A percentile compares a stretch with the other conserved stretches of the same genome.
Conservation (phyloP, 148 eudicot genomes). For the Drosera capensis region DNA sequence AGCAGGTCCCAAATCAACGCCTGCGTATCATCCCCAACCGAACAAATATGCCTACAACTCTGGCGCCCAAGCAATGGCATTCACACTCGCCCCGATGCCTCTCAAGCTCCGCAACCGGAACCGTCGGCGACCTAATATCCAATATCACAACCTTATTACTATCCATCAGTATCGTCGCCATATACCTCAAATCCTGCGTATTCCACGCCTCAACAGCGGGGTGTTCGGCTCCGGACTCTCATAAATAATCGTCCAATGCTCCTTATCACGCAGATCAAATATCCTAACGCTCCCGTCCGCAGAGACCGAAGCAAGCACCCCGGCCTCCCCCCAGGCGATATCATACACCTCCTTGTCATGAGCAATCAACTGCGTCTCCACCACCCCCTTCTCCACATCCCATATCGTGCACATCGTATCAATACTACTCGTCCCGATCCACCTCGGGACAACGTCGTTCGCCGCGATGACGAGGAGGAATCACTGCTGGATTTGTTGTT, state of each 20-base stretch:
- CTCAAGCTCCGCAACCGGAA: slow-evolving; percentile 89
- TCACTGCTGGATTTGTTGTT: slow-evolving; percentile 42
- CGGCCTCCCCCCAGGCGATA: slow-evolving; percentile 72
- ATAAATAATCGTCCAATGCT: slow-evolving; percentile 61
- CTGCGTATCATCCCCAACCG: slow-evolving; percentile 95
- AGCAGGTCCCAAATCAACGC: slow-evolving; percentile 89
- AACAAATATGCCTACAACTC: slow-evolving; percentile 88
- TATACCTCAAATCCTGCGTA: slow-evolving; percentile 89
- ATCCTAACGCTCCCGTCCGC: slow-evolving; percentile 69
- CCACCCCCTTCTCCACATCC: slow-evolving; percentile 56
- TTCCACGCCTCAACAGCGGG: slow-evolving; percentile 77
- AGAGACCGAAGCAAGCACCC: slow-evolving; percentile 60
- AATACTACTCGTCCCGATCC: slow-evolving; percentile 53
- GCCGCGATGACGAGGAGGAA: slow-evolving; percentile 39
- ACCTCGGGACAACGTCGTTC: slow-evolving; percentile 59
- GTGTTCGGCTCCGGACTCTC: slow-evolving; percentile 80
- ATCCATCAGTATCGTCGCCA: slow-evolving; percentile 95
- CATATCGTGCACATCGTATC: slow-evolving; percentile 68
- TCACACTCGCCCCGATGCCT: slow-evolving; percentile 79
- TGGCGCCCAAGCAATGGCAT: slow-evolving; percentile 99
- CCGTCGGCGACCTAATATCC: slow-evolving; percentile 74
- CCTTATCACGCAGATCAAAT: slow-evolving; percentile 54
- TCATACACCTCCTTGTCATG: slow-evolving; percentile 81
- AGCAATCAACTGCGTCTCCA: slow-evolving; percentile 61
- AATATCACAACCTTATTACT: slow-evolving; percentile 80